Base-by-base conservation (phyloP, 2,329 filamentous ascomycete genomes). In the Colletotrichum sp. region DNA sequence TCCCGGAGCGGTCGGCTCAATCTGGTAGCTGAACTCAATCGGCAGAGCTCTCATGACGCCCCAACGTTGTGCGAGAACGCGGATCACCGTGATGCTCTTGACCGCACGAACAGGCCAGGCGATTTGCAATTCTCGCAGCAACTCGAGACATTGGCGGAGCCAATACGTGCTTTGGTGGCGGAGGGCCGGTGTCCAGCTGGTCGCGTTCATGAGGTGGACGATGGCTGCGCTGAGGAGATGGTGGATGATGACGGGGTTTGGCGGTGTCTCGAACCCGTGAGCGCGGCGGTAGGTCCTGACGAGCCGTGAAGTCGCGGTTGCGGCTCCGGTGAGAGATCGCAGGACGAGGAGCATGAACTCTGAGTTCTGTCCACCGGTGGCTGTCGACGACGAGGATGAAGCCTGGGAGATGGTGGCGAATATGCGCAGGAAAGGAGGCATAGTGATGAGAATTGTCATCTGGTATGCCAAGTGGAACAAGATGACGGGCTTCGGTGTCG, bases 401-500 rank as follows among this genome's bases (percentile, higher is more conserved):
- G 68, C 16, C 24, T 62, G 68, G 13, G 68, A 44, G 18, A 75
- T 72, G 10, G 72, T 49, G 30, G 68, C 72, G n/a, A 78, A 78
- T 10, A 75, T 76, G n/a, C 77, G 57, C 5, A 78, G 70, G 32
- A 78, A 78, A 4, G 77, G 76, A 2, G 77, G 76, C 69, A 78
- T 72, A 2, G 77, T 78, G 18, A 78, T 78, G 49, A 78, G 63
- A 8, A 74, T 70, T 30, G 77, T 66, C 76, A 78, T 78, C 6
- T 78, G 77, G 21, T 78, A 78, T 15, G 77, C 76, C 9, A 78
- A 60, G 59, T 78, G 77, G 39, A 78, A 78, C 5, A 76, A 65
- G 15, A 78, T 63, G 5, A 78, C 76, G 2, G 76, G 76, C 16
- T 77, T 78, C 8, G 75, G 68, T 9, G 76, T 78, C 1, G 66